Conservation (phyloP, 2,329 filamentous ascomycete species). For the Fusarium keratoplasticum region DNA sequence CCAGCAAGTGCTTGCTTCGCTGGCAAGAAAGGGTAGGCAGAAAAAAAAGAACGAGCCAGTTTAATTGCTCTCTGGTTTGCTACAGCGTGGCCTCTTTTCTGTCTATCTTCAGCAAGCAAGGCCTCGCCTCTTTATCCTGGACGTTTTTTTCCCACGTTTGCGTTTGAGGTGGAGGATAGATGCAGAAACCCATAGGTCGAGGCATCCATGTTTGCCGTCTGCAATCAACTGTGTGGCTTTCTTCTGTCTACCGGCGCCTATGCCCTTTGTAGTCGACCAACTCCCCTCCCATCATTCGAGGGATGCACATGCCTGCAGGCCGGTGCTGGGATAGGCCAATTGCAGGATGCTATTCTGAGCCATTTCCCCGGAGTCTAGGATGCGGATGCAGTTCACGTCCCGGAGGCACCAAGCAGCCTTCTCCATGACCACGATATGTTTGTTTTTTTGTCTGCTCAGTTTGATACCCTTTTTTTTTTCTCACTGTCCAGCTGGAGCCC, state of each 20-base stretch:
- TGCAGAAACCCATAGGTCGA: conserved; percentile 3
- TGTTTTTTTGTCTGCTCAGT: not conserved
- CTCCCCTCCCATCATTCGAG: conserved; percentile 22
- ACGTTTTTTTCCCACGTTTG: not conserved
- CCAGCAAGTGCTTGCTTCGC: conserved; percentile 30
- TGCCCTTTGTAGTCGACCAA: not conserved
- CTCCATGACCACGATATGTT: not conserved
- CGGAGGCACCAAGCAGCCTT: not conserved
- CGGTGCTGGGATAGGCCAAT: conserved; percentile 12
- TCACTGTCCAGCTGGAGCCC: not conserved
- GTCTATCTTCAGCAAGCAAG: not conserved
- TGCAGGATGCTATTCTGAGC: conserved; percentile 22
- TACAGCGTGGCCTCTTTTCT: conserved; percentile 4
- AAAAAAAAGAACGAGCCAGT: not conserved
- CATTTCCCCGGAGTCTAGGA: conserved; percentile 29
- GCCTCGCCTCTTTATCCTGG: not conserved
- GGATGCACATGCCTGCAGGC: conserved; percentile 17
- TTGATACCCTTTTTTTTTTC: not conserved
- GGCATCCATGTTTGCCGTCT: not conserved
- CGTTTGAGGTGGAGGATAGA: not conserved
- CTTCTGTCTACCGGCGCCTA: not conserved
- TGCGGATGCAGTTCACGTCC: not conserved
- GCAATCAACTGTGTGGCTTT: not conserved
- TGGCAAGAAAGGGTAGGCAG: conserved; percentile 21
- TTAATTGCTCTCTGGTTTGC: conserved; percentile 4